Conservation (phyloP, 2,329 filamentous ascomycete species). For the Shiraia bambusicola region DNA sequence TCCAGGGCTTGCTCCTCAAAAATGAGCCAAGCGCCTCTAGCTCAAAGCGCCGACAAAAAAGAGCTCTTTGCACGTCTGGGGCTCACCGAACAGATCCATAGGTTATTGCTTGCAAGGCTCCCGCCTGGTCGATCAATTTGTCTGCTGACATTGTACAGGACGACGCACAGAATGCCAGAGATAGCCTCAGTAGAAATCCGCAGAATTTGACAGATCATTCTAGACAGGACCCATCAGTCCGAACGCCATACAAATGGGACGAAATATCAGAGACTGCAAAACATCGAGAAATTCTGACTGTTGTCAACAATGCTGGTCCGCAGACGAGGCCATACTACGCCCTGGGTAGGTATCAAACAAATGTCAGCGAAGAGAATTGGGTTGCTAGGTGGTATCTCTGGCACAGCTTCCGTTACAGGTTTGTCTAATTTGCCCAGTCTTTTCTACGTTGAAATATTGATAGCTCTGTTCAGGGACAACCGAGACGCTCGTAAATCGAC, state of each 20-base stretch:
- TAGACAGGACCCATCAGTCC: conserved; percentile 30
- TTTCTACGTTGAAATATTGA: conserved; percentile 1
- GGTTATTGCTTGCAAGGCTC: conserved; percentile 47
- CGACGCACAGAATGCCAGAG: conserved; percentile 46
- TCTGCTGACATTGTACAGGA: conserved; percentile 35
- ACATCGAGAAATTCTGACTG: conserved; percentile 47
- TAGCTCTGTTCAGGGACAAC: conserved; percentile 34
- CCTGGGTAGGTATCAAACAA: conserved; percentile 44
- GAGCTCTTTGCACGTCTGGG: conserved; percentile 48
- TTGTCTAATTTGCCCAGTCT: not conserved
- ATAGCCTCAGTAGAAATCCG: conserved; percentile 44
- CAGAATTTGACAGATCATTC: conserved; percentile 45
- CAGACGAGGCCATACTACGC: conserved; percentile 47
- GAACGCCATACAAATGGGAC: conserved; percentile 48
- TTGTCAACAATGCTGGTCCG: conserved; percentile 44
- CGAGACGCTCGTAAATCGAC: conserved; percentile 15
- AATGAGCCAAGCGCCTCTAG: conserved; percentile 32
- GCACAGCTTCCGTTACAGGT: conserved; percentile 53
- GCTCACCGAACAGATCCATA: conserved; percentile 46
- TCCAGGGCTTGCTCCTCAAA: conserved; percentile 2
- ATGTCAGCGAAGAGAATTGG: conserved; percentile 51
- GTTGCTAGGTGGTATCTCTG: conserved; percentile 55
- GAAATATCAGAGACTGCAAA: conserved; percentile 53
- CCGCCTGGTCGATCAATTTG: not conserved
- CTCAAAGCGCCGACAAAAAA: conserved; percentile 50